Percentiles rank a stretch among this genome's conserved stretches.
phyloP scores from a whole-genome alignment of 768 basidiomycete species.

The Gelatoporia subvermispora region DNA sequence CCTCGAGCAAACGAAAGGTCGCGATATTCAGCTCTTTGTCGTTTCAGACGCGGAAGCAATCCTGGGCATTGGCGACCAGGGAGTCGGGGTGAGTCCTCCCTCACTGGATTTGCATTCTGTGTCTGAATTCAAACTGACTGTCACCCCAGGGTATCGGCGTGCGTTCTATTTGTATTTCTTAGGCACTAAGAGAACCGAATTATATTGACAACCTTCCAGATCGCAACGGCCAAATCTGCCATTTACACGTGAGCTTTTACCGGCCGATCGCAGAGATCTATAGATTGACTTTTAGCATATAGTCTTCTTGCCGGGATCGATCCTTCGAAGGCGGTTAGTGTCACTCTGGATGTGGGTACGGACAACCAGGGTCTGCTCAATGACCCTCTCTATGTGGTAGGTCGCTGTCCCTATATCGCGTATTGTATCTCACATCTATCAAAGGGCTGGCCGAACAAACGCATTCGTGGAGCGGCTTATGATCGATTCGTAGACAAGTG shows the following conservation, averaged over 20 bases:
- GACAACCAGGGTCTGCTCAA: slow-evolving; percentile 59
- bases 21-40: slow-evolving; percentile 72
- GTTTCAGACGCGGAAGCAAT: slow-evolving; percentile 85
- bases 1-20: slow-evolving; percentile 56
- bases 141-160: slow-evolving; percentile 33
- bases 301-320: slow-evolving; percentile 66
- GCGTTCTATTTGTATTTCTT: slow-evolving; percentile 3
- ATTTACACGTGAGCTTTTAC: slow-evolving; percentile 56
- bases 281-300: background rate
- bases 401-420: slow-evolving; percentile 17
- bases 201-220: slow-evolving; percentile 31
- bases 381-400: slow-evolving; percentile 62
- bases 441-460: slow-evolving; percentile 74
- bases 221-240: slow-evolving; percentile 72
- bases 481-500: slow-evolving; percentile 75
- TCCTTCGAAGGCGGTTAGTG: slow-evolving; percentile 51
- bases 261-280: background rate
- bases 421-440: background rate
- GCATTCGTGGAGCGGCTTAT: slow-evolving; percentile 70
- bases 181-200: background rate
- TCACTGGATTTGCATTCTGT: background rate
- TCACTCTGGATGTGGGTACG: slow-evolving; percentile 74
- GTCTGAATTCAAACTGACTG: background rate
- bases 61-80: slow-evolving; percentile 71
- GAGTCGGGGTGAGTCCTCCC: slow-evolving; percentile 52